These are phyloP conservation scores for Apiospora rasikravindrae DNA, from an alignment of 2,329 filamentous ascomycete genomes.

Conservation along the genomic window DNA sequence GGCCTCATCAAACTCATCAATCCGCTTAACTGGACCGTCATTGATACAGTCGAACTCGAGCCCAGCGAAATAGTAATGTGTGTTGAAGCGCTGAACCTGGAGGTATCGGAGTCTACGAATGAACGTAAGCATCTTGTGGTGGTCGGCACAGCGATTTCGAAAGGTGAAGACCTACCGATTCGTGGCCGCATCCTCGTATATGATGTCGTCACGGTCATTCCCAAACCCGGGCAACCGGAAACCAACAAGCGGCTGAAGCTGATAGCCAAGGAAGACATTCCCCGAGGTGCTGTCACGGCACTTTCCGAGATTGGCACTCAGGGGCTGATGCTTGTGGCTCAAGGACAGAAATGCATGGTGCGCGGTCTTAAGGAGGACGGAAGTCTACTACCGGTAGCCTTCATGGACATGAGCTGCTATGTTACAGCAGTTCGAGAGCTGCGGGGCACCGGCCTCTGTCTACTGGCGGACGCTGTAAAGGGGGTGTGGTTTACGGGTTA, in stretches of 20 bases:
- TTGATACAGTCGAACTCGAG: slow-evolving; percentile 78
- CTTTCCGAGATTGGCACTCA: slow-evolving; percentile 84
- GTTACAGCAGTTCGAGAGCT: slow-evolving; percentile 86
- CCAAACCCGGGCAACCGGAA: slow-evolving; percentile 83
- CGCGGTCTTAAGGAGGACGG: slow-evolving; percentile 95
- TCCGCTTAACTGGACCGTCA: slow-evolving; percentile 75
- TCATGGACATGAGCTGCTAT: slow-evolving; percentile 97
- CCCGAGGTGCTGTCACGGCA: slow-evolving; percentile 88
- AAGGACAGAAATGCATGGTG: slow-evolving; percentile 98
- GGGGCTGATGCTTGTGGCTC: slow-evolving; percentile 86
- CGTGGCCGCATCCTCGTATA: slow-evolving; percentile 88
- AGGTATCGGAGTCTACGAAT: slow-evolving; percentile 89
- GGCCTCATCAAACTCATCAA: slow-evolving; percentile 81
- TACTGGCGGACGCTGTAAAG: slow-evolving; percentile 90
- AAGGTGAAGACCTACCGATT: slow-evolving; percentile 88
- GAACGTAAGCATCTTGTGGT: slow-evolving; percentile 82
- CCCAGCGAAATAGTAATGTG: slow-evolving; percentile 78
- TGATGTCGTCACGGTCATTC: slow-evolving; percentile 89
- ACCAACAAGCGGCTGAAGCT: slow-evolving; percentile 86
- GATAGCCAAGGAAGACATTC: slow-evolving; percentile 86
- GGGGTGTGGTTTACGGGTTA: slow-evolving; percentile 97
- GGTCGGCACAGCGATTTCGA: slow-evolving; percentile 84
- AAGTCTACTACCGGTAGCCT: slow-evolving; percentile 88
- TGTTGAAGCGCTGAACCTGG: slow-evolving; percentile 82
- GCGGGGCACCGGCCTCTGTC: slow-evolving; percentile 80